A percentile compares a stretch with the other conserved stretches of the same genome.
Conservation (phyloP, 2,329 filamentous ascomycete genomes). For the Xylaria digitata region DNA sequence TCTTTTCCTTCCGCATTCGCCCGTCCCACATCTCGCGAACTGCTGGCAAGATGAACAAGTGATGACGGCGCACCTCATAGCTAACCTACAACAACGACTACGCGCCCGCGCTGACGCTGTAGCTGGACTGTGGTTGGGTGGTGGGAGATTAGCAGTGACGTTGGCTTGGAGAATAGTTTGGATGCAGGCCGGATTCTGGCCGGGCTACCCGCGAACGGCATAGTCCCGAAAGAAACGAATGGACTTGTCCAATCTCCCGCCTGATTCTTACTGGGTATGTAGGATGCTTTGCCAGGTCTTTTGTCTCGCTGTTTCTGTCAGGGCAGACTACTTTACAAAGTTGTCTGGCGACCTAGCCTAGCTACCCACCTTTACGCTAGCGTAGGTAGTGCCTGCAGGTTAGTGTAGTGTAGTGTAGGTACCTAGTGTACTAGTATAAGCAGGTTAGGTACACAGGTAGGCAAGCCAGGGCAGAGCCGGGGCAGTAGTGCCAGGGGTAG, state of each 20-base stretch:
- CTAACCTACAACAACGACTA: conserved; percentile 40
- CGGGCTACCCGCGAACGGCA: conserved; percentile 14
- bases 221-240: conserved; percentile 2
- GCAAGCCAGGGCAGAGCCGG: no score
- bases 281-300: background rate
- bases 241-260: conserved; percentile 11
- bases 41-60: conserved; percentile 23
- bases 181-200: conserved; percentile 2
- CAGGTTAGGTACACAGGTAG: no score
- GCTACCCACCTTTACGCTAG: no score
- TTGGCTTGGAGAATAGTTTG: conserved; percentile 35
- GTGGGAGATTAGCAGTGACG: conserved; percentile 48
- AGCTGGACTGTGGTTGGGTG: conserved; percentile 40
- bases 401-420: no score
- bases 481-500: no score
- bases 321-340: no score
- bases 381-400: no score
- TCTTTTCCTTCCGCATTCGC: conserved; percentile 21
- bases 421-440: no score
- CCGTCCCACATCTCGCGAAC: conserved; percentile 28
- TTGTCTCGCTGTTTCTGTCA: no score
- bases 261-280: conserved; percentile 19
- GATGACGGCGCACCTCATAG: conserved; percentile 37
- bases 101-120: conserved; percentile 42
- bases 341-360: no score